Percentiles rank a stretch among this genome's conserved stretches.
Evolutionary conservation across 2,329 filamentous ascomycete genomes (phyloP).

Genomic region (Beauveria brongniartii): DNA sequence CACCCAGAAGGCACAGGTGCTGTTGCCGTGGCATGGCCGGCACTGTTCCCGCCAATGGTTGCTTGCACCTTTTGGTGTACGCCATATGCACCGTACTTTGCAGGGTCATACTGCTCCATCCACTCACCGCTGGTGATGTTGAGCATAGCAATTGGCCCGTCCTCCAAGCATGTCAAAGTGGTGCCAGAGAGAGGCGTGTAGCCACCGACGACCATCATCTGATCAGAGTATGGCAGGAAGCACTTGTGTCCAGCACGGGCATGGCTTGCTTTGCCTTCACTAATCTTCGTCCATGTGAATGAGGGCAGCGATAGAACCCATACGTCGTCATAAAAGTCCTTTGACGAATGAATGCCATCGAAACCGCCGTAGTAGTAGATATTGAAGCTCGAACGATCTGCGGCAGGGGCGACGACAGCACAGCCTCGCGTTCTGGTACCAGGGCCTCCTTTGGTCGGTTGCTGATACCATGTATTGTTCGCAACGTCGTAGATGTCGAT

Average conservation of each 20-base stretch:
- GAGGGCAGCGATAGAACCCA: constrained; percentile 75
- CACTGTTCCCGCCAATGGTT: constrained; percentile 58
- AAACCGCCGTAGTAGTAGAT: constrained; percentile 82
- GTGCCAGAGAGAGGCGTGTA: constrained; percentile 32
- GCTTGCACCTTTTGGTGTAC: constrained; percentile 57
- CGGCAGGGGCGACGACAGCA: constrained; percentile 63
- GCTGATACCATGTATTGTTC: constrained; percentile 57
- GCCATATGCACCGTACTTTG: constrained; percentile 54
- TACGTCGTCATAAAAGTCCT: constrained; percentile 54
- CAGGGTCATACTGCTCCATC: constrained; percentile 62
- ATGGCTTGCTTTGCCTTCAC: constrained; percentile 38
- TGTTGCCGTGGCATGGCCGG: constrained; percentile 62
- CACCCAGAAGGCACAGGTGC: constrained; percentile 53
- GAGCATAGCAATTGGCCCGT: constrained; percentile 55
- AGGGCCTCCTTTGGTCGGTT: constrained; percentile 53
- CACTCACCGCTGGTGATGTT: constrained; percentile 64
- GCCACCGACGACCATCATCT: constrained; percentile 73
- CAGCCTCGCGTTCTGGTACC: constrained; percentile 59
- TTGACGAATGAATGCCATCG: constrained; percentile 36
- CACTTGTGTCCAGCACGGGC: constrained; percentile 68
- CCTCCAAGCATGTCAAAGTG: constrained; percentile 36
- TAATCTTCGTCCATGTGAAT: constrained; percentile 65
- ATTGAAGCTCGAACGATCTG: constrained; percentile 67
- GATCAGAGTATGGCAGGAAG: constrained; percentile 66
- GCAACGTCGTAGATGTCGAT: constrained; percentile 75